These are phyloP conservation scores for Keithomyces neogunnii DNA, from an alignment of 2,329 filamentous ascomycete species.

Conservation along the genomic window DNA sequence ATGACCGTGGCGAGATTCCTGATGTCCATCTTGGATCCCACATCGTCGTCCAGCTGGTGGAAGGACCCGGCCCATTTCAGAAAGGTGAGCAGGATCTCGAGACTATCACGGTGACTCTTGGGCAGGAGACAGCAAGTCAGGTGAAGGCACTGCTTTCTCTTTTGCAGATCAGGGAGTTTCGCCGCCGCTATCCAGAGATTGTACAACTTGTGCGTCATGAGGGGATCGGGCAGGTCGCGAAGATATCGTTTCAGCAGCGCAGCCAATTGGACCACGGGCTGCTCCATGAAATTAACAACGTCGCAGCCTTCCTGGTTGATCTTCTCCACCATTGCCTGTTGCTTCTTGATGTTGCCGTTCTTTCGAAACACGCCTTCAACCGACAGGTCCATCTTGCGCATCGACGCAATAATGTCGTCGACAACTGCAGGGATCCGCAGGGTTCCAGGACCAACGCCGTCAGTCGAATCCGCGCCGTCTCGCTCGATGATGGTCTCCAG, in stretches of 20 bases:
- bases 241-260: conserved; percentile 93
- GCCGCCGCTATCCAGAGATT: conserved; percentile 83
- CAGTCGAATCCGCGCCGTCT: conserved; percentile 94
- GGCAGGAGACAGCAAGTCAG: conserved; percentile 87
- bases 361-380: conserved; percentile 98
- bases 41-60: conserved; percentile 93
- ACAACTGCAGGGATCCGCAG: conserved; percentile 87
- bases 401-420: conserved; percentile 88
- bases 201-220: conserved; percentile 93
- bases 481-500: conserved; percentile 84
- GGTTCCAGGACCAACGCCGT: conserved; percentile 87
- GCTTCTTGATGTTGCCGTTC: conserved; percentile 94
- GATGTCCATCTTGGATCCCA: conserved; percentile 97
- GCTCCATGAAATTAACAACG: conserved; percentile 74
- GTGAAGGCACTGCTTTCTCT: conserved; percentile 77
- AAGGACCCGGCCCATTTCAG: conserved; percentile 97
- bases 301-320: conserved; percentile 84
- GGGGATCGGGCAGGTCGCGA: conserved; percentile 84
- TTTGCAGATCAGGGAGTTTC: conserved; percentile 75
- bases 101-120: conserved; percentile 83
- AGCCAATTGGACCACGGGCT: conserved; percentile 88
- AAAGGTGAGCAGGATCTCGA: conserved; percentile 94
- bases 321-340: conserved; percentile 75
- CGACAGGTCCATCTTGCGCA: conserved; percentile 98
- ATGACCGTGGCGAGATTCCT: conserved; percentile 97